Conservation (phyloP, 306 rosid genomes). For the Carpinus viminea region DNA sequence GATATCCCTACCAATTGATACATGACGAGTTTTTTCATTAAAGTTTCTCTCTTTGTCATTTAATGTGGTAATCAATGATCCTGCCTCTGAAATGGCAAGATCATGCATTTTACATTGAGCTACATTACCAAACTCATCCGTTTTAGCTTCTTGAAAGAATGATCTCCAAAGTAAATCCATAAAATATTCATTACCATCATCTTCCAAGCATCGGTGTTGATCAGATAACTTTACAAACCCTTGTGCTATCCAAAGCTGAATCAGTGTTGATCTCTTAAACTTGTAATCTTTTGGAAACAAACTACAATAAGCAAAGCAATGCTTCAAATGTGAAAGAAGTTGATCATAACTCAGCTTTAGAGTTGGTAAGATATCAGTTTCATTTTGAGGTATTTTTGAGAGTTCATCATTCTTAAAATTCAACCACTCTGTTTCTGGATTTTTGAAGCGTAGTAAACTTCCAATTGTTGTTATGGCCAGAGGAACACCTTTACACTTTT, state of each 20-base stretch:
- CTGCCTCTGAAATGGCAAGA: neutral
- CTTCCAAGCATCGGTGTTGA: slow-evolving; percentile 2
- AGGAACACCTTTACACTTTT: slow-evolving; percentile 15
- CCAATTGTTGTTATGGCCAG: slow-evolving; percentile 18
- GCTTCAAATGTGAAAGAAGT: slow-evolving; percentile 1
- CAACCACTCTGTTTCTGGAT: neutral
- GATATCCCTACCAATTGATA: too few species aligned
- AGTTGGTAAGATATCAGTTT: neutral
- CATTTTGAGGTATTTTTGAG: neutral
- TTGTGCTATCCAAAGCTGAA: slow-evolving; percentile 23
- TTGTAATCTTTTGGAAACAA: slow-evolving; percentile 1
- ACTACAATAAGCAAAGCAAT: slow-evolving; percentile 6
- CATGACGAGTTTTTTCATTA: too few species aligned
- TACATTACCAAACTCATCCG: neutral
- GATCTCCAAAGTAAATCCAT: slow-evolving; percentile 2
- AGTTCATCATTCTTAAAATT: too few species aligned
- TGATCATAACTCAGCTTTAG: neutral
- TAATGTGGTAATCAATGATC: too few species aligned
- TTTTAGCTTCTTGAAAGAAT: neutral
- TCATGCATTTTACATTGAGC: neutral
- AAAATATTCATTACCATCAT: slow-evolving; percentile 7
- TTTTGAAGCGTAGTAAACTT: slow-evolving; percentile 1
- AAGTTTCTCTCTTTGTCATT: too few species aligned
- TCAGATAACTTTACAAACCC: slow-evolving; percentile 18
- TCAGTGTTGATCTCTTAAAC: neutral